phyloP scores from a whole-genome alignment of 441 rosid genomes.

The Melianthus villosus region DNA sequence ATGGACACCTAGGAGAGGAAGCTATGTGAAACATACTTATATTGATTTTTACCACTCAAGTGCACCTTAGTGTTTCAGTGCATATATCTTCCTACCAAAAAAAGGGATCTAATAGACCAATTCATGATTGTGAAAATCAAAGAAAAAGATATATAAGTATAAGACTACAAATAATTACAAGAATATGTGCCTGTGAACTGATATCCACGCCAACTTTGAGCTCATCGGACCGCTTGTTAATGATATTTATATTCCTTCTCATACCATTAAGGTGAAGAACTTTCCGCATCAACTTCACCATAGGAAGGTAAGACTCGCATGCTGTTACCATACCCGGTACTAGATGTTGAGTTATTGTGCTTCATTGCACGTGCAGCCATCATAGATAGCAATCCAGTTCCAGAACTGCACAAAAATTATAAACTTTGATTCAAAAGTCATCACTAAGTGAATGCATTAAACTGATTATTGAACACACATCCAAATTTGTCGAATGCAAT shows the following conservation, averaged over 20 bases:
- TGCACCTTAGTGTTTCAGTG: no score
- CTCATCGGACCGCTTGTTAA: slow-evolving; percentile 80
- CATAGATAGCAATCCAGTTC: slow-evolving; percentile 91
- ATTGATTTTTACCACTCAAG: no score
- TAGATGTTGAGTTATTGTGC: slow-evolving; percentile 8
- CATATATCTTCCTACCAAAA: no score
- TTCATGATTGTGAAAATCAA: no score
- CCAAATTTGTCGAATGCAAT: no score
- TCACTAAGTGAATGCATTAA: no score
- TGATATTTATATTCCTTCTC: slow-evolving; percentile 34
- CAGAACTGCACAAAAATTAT: slow-evolving; percentile 58
- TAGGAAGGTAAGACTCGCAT: slow-evolving; percentile 86
- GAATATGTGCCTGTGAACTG: slow-evolving; percentile 57
- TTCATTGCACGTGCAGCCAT: slow-evolving; percentile 79
- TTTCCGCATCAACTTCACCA: slow-evolving; percentile 85
- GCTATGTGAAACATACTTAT: no score
- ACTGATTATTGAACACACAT: no score
- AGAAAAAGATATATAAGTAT: no score
- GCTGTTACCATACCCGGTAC: slow-evolving; percentile 46
- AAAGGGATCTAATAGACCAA: no score
- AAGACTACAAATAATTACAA: slow-evolving; percentile 68
- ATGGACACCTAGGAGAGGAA: no score
- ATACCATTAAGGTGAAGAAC: slow-evolving; percentile 53
- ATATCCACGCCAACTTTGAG: slow-evolving; percentile 48
- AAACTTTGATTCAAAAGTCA: no score